These are phyloP conservation scores for Russula brevipes DNA, from an alignment of 768 basidiomycete species.

Conservation along the genomic window DNA sequence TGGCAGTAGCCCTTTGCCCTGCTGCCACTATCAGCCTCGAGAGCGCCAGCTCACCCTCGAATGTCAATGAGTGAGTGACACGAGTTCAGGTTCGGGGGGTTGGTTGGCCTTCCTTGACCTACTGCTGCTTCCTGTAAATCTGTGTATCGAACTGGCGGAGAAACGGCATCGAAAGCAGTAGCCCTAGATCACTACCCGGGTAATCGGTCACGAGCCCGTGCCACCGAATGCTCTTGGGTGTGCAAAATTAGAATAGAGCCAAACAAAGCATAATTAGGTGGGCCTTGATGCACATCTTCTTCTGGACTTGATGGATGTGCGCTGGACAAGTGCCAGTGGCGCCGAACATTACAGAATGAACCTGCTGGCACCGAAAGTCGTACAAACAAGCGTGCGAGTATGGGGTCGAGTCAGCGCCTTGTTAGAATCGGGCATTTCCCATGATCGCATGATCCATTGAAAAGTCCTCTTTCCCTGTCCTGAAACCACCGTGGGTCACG, in stretches of 20 bases:
- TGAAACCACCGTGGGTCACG: not conserved
- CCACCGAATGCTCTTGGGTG: slow-evolving; percentile 7
- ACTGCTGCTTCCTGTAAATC: not conserved
- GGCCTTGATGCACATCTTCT: not conserved
- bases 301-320: not conserved
- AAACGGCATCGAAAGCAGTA: not conserved
- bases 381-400: not conserved
- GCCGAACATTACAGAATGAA: not conserved
- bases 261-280: not conserved
- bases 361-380: not conserved
- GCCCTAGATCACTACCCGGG: not conserved
- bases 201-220: slow-evolving; percentile 3
- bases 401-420: not conserved
- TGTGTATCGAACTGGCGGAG: not conserved
- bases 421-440: not conserved
- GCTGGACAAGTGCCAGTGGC: not conserved
- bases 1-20: slow-evolving; percentile 16
- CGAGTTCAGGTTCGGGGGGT: not conserved
- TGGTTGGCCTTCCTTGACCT: not conserved
- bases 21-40: slow-evolving; percentile 1
- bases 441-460: not conserved
- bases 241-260: not conserved
- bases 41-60: slow-evolving; percentile 4
- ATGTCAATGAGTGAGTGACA: slow-evolving; percentile 1
- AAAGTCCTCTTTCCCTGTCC: not conserved